Evolutionary conservation across 2,329 filamentous ascomycete species (phyloP), one percentile per base, ranked within the genome.

Genomic region (Aspergillus sclerotialis): DNA sequence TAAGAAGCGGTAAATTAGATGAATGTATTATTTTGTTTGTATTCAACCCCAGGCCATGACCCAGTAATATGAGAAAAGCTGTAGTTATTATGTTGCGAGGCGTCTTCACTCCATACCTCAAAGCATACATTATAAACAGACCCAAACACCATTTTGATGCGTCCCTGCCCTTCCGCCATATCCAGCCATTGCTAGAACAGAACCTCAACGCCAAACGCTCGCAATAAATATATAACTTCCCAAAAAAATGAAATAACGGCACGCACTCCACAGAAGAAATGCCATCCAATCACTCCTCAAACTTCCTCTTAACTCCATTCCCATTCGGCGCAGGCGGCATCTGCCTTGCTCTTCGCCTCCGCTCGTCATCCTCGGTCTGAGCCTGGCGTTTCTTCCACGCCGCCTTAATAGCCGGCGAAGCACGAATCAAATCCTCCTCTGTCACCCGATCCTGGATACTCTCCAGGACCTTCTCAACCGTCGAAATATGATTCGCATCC

Each of bases 371-470:
- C 19, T 50, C 49, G 28, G 37, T 43, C 33, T 42, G 45, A 11
- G 78, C 62, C 39, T 69, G 61, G 19, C 76, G 71, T 44, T 75
- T 69, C 63, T 94, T 94, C 81, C 88, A 94, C 10, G 78, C 80
- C 18, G 81, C 75, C 46, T 84, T 79, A 47, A 96, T 90, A n/a
- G 63, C 68, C 24, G 72, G 74, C 17, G 83, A 83, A 1, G 76
- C 72, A 2, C 65, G 72, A 29, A 89, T 72, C 21, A 98, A 70
- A 53, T 98, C 88, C 37, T 84, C 72, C 61, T 94, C 79, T 0
- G 78, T 84, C 8, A 98, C 87, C 2, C 79, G 80, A 52, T 95
- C 87, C 40, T 79, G 74, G 48, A 98, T 96, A 60, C 86, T 94
- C 45, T 90, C 82, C 39, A 95, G 73, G 4, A 98, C 92, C 56